A percentile compares a stretch with the other conserved stretches of the same genome.
Evolutionary conservation across 225 moss, liverwort and hornwort genomes (phyloP).

Genomic region (Bryum argenteum): DNA sequence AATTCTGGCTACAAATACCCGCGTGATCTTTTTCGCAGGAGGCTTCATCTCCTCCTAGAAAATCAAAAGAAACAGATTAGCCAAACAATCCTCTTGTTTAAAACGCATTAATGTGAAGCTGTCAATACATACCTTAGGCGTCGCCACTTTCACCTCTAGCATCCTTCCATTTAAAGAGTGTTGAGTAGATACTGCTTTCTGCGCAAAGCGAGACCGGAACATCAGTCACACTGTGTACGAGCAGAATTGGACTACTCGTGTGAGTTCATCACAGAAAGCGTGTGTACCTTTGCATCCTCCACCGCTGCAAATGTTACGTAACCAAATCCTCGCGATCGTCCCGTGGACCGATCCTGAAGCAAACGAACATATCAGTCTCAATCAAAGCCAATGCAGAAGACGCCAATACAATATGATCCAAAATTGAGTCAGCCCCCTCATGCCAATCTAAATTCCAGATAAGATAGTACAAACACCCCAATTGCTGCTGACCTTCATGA

Average conservation of each 20-base stretch:
- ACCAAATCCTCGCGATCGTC: conserved; percentile 94
- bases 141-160: conserved; percentile 98
- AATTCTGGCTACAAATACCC: conserved; percentile 96
- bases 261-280: conserved; percentile 14
- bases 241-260: not conserved
- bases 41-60: conserved; percentile 97
- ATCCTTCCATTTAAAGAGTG: conserved; percentile 92
- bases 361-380: conserved; percentile 25
- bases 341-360: conserved; percentile 88
- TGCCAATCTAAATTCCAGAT: not conserved
- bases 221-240: conserved; percentile 9
- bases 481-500: conserved; percentile 83
- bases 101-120: not conserved
- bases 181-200: conserved; percentile 92
- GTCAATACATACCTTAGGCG: conserved; percentile 68
- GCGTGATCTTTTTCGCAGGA: conserved; percentile 92
- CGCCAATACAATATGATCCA: conserved; percentile 1
- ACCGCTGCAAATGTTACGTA: conserved; percentile 91
- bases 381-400: conserved; percentile 13
- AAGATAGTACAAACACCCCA: conserved; percentile 16
- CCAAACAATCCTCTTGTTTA: conserved; percentile 16
- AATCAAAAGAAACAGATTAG: conserved; percentile 22
- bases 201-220: conserved; percentile 30
- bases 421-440: conserved; percentile 4
- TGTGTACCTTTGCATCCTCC: conserved; percentile 85